phyloP scores from a whole-genome alignment of 2,329 filamentous ascomycete species.

The Aspergillus neoniger region DNA sequence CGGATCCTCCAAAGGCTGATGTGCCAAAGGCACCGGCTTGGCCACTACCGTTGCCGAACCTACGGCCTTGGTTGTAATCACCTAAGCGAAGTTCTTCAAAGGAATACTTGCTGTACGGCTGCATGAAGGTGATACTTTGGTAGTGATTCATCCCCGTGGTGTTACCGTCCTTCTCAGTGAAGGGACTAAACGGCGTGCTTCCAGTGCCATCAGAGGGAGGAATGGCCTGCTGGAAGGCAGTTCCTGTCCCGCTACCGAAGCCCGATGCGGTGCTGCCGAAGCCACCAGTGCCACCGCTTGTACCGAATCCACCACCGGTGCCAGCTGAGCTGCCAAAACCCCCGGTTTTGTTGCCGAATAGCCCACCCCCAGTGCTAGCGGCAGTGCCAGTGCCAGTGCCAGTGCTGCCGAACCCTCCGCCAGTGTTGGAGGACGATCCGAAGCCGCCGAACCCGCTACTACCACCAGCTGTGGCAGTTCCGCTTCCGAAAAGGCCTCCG shows the following conservation, averaged over 20 bases:
- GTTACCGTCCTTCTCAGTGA: constrained; percentile 48
- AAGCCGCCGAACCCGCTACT: constrained; percentile 28
- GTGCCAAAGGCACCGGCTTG: constrained; percentile 81
- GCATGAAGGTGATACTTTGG: constrained; percentile 53
- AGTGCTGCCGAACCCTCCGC: constrained; percentile 32
- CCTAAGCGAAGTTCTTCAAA: constrained; percentile 77
- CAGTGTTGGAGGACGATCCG: constrained; percentile 31
- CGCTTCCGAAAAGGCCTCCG: constrained; percentile 38
- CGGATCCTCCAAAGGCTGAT: constrained; percentile 55
- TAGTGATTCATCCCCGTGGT: constrained; percentile 47
- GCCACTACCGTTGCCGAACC: constrained; percentile 78
- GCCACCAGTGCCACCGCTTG: constrained; percentile 34
- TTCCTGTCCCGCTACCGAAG: constrained; percentile 43
- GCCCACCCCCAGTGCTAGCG: not conserved
- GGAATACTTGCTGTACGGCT: constrained; percentile 74
- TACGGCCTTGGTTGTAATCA: constrained; percentile 85
- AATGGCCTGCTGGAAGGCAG: constrained; percentile 43
- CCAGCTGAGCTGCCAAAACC: constrained; percentile 36
- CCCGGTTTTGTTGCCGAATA: constrained; percentile 26
- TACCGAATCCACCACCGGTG: constrained; percentile 22
- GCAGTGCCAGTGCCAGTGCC: not conserved
- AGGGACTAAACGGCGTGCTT: constrained; percentile 47
- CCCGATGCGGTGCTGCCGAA: constrained; percentile 30
- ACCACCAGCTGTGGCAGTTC: constrained; percentile 21
- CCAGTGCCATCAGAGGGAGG: constrained; percentile 50